phyloP scores from a whole-genome alignment of 768 basidiomycete genomes.

The Kwoniella sp. region DNA sequence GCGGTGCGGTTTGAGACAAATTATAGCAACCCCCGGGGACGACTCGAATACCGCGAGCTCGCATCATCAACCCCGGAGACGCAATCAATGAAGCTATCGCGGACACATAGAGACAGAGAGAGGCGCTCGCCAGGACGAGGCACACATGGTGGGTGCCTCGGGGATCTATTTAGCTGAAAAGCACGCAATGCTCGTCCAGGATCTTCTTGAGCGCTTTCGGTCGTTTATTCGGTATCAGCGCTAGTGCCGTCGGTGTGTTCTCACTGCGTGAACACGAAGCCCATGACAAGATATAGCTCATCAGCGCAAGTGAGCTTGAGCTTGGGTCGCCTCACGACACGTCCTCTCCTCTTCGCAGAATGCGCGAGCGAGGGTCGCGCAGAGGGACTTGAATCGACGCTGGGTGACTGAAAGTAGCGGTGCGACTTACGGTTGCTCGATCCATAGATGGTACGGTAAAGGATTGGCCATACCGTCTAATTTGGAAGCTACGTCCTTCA shows the following conservation, averaged over 20 bases:
- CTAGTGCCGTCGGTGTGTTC: conserved; percentile 53
- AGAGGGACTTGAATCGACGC: background rate
- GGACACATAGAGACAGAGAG: background rate
- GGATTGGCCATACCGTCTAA: conserved; percentile 33
- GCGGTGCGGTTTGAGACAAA: too few relatives aligned
- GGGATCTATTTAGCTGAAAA: conserved; percentile 6
- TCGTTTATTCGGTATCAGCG: conserved; percentile 54
- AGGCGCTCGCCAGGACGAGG: background rate
- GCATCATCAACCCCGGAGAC: too few relatives aligned
- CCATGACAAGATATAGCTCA: too few relatives aligned
- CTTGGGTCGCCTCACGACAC: too few relatives aligned
- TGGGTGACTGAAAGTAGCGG: background rate
- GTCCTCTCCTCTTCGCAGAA: too few relatives aligned
- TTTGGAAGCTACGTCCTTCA: conserved; percentile 27
- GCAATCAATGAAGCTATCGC: too few relatives aligned
- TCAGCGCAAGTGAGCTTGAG: too few relatives aligned
- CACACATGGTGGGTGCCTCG: background rate
- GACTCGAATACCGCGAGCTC: too few relatives aligned
- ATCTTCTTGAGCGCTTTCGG: conserved; percentile 50
- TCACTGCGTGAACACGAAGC: conserved; percentile 33
- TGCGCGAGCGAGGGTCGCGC: too few relatives aligned
- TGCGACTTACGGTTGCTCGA: conserved; percentile 53
- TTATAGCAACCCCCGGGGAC: too few relatives aligned
- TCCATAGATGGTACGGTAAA: conserved; percentile 53
- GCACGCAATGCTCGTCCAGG: conserved; percentile 36